Evolutionary conservation across 495 filamentous ascomycete species (phyloP), one percentile per base, ranked within the genome.

Genomic region (Aspergillus carlsbadensis): DNA sequence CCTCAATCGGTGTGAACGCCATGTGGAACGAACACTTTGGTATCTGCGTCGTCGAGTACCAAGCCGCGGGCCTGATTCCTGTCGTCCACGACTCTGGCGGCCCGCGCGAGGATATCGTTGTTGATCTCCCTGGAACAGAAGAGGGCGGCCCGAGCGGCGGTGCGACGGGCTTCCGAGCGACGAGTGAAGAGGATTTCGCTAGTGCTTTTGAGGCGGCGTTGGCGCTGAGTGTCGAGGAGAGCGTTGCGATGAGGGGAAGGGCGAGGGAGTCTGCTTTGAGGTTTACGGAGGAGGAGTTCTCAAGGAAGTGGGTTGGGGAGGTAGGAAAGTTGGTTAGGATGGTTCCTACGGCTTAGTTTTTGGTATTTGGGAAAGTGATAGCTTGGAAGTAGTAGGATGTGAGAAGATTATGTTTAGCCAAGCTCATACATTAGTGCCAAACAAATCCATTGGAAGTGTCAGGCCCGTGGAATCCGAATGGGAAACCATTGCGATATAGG

Each of bases 1-100:
- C 86, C 29, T 92, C 83, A 50, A 79, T 98, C 21, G 94, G 94
- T 34, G 90, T 94, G 3, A 98, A 98, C 64, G 92, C 86, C 52
- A 98, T 98, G 94, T 98, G 95, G 94, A 98, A 96, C 66, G 94
- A 98, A 73, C 94, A 98, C 71, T 98, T 98, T 65, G 95, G 94
- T 15, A 98, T 98, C 58, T 94, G 94, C 5, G 92, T 98, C 15
- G 94, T 98, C 6, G 94, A 98, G 74, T 98, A 98, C 66, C 94
- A 96, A 70, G 94, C 94, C 7, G 95, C 94, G 0, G 94, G 94
- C 0, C 74, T 98, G 33, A 88, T 98, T 49, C 83, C 84, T 36
- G 92, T 98, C 0, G 95, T 97, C 5, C 91, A 98, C 63, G 81
- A 96, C 65, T 90, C 86, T 15, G 94, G 95, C 7, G 94, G 94